A percentile compares a stretch with the other conserved stretches of the same genome.
phyloP scores from a whole-genome alignment of 805 yeast species.

The Starmerella apicola region DNA sequence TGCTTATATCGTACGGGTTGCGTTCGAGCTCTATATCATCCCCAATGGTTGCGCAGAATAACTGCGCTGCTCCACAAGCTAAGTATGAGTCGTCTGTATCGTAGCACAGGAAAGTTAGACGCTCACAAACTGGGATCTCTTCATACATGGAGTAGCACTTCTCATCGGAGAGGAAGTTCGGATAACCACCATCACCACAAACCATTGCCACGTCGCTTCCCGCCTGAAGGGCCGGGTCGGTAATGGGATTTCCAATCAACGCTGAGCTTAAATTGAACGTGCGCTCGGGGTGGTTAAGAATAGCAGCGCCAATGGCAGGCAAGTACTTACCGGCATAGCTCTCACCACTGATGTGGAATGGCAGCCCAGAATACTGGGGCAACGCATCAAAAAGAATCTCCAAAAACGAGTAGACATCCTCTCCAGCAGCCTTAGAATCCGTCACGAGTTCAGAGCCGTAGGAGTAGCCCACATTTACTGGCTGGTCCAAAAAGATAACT shows the following conservation, averaged over 20 bases:
- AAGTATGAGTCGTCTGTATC: constrained; percentile 50
- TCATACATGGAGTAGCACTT: constrained; percentile 62
- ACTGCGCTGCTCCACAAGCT: constrained; percentile 81
- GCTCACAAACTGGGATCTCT: constrained; percentile 63
- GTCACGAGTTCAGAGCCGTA: constrained; percentile 34
- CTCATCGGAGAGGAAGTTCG: constrained; percentile 61
- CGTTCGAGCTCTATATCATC: constrained; percentile 56
- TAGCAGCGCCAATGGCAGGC: constrained; percentile 64
- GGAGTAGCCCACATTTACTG: constrained; percentile 88
- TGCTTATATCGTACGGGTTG: constrained; percentile 84
- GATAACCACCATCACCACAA: constrained; percentile 79
- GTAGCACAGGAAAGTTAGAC: constrained; percentile 69
- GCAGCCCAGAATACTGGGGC: constrained; percentile 48
- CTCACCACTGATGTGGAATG: constrained; percentile 87
- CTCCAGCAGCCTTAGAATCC: constrained; percentile 50
- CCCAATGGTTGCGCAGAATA: constrained; percentile 67
- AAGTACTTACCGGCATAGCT: constrained; percentile 93
- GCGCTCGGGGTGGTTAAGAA: constrained; percentile 46
- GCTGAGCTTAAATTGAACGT: constrained; percentile 64
- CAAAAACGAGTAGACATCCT: constrained; percentile 79
- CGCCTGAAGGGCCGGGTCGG: constrained; percentile 74
- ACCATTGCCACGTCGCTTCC: constrained; percentile 87
- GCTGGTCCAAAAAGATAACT: constrained; percentile 87
- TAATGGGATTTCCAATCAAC: constrained; percentile 85
- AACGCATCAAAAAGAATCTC: constrained; percentile 77